phyloP scores from a whole-genome alignment of 2,329 filamentous ascomycete genomes.

The Bipolaris cookei region DNA sequence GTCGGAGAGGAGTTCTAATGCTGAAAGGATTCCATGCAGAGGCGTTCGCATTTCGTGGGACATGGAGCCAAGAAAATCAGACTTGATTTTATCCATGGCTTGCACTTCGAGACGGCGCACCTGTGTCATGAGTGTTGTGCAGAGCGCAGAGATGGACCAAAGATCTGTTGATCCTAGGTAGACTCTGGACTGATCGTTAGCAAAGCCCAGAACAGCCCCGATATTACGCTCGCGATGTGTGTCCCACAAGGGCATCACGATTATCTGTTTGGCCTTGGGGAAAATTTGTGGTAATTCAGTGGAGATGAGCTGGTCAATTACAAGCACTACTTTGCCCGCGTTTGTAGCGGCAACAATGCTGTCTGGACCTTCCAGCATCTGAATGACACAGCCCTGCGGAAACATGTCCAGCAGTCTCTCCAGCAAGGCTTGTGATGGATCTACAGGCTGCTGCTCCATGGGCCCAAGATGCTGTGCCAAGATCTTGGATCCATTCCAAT shows the following conservation, averaged over 20 bases:
- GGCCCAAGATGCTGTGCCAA: constrained; percentile 9
- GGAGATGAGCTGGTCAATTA: constrained; percentile 1
- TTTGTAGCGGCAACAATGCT: constrained; percentile 11
- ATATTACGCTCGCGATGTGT: constrained; percentile 13
- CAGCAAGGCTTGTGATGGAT: neutral
- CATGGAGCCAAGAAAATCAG: constrained; percentile 14
- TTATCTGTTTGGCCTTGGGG: constrained; percentile 3
- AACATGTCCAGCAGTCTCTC: constrained; percentile 4
- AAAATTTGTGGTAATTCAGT: constrained; percentile 6
- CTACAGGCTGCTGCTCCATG: neutral
- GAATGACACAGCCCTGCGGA: constrained; percentile 10
- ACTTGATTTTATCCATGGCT: constrained; percentile 15
- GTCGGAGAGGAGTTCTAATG: constrained; percentile 11
- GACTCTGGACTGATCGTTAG: constrained; percentile 9
- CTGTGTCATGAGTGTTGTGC: constrained; percentile 16
- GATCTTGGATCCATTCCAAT: constrained; percentile 12
- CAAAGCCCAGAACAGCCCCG: constrained; percentile 11
- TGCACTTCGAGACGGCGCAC: constrained; percentile 13
- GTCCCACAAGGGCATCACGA: constrained; percentile 14
- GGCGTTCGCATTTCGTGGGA: constrained; percentile 17
- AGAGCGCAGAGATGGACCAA: constrained; percentile 12
- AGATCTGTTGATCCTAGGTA: constrained; percentile 13
- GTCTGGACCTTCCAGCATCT: constrained; percentile 2
- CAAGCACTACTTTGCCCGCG: neutral
- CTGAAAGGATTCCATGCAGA: constrained; percentile 10